Evolutionary conservation across 805 yeast genomes (phyloP), one percentile per base, ranked within the genome.

Genomic region (Ogataea sp.): DNA sequence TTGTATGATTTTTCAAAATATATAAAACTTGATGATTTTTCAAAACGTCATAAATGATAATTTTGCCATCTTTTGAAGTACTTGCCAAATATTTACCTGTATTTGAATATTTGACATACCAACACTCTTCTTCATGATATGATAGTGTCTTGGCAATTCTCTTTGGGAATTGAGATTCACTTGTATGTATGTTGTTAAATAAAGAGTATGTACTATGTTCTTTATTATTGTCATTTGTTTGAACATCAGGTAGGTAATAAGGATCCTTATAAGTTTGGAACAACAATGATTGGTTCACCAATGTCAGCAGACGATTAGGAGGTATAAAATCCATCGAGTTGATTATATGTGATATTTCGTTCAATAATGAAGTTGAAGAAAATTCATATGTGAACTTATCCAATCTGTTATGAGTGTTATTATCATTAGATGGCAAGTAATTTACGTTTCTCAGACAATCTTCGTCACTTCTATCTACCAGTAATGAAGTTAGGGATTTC

Each of bases 61-160:
- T 67, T 20, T 70, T 65, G 6, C 76, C 70, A 53, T 86, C 94
- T 14, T 76, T 70, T 7, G 93, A 78, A 0, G 89, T 83, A 1
- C 89, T 74, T n/a, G 86, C 94, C 30, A 89, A 62, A 46, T 66
- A 78, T 44, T 68, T 70, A 3, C 96, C 96, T 59, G 74, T 71
- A 34, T 87, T 83, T 6, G 93, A 81, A 53, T 85, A 88, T 41
- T 74, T 73, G 13, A 83, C 68, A 53, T 69, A 82, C 97, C 97
- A 89, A 11, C 86, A 90, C 56, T 89, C 95, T 52, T 80, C 77
- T 1, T 62, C 57, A 51, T 84, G 93, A 33, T 68, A 64, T 1
- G 59, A 46, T 6, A 83, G 58, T 0, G 71, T 67, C 40, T 68
- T 66, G 11, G 72, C 52, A 3, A 73, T 56, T 3, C 61, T 62